phyloP scores from a whole-genome alignment of 169 alveolate genomes.

The Plasmodium cynomolgi region DNA sequence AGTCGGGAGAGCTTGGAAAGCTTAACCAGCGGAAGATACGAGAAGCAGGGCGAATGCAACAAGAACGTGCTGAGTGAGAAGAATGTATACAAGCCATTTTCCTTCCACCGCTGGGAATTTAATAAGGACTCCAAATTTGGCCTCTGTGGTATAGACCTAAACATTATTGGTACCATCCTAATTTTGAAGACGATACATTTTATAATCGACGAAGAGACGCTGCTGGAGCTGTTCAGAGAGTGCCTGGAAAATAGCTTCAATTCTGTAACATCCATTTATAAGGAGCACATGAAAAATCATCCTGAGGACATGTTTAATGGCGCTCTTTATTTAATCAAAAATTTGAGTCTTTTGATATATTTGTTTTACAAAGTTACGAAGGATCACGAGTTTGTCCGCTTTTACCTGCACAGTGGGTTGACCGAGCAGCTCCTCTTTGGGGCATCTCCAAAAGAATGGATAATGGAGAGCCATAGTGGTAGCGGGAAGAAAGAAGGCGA shows the following conservation, averaged over 20 bases:
- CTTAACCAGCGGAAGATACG: background rate
- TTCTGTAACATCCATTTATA: conserved; percentile 21
- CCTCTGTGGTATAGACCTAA: conserved; percentile 53
- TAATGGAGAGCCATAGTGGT: background rate
- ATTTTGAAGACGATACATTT: conserved; percentile 64
- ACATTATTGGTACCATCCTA: conserved; percentile 67
- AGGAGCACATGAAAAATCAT: conserved; percentile 36
- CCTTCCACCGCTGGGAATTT: conserved; percentile 12
- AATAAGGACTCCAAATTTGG: conserved; percentile 28
- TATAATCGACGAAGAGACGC: conserved; percentile 54
- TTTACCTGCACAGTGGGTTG: conserved; percentile 17
- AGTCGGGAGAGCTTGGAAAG: background rate
- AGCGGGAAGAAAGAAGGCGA: background rate
- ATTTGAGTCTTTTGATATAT: conserved; percentile 64
- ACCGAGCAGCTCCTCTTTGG: conserved; percentile 32
- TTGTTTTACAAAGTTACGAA: conserved; percentile 68
- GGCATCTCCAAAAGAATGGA: background rate
- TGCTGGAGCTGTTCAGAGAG: conserved; percentile 47
- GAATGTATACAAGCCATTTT: conserved; percentile 49
- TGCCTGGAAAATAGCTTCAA: conserved; percentile 58
- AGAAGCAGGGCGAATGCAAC: conserved; percentile 41
- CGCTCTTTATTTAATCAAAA: conserved; percentile 51
- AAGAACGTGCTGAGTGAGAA: conserved; percentile 46
- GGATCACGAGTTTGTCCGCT: conserved; percentile 18
- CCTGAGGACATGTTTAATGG: conserved; percentile 40